Evolutionary conservation across 2,329 filamentous ascomycete species (phyloP).

Genomic region (Penicillium sp.): DNA sequence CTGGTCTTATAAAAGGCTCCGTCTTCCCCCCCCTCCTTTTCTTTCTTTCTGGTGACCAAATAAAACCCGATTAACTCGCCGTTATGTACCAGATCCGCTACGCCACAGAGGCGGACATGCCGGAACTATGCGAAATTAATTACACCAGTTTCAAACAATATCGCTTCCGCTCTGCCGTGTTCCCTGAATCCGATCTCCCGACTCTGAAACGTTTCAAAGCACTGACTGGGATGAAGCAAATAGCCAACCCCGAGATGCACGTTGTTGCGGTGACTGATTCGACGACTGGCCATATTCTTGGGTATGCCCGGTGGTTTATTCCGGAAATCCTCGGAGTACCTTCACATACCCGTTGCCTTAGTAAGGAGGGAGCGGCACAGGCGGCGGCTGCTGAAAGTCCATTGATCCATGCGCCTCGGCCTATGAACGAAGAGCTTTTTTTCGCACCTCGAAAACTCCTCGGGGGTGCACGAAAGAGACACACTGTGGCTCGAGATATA

Average conservation of each 20-base stretch:
- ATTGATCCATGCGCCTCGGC: background rate
- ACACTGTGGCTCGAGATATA: background rate
- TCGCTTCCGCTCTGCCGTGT: constrained; percentile 1
- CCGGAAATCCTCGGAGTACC: background rate
- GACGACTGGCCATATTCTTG: background rate
- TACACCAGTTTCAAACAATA: background rate
- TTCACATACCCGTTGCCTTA: background rate
- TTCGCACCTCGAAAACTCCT: background rate
- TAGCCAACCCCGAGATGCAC: background rate
- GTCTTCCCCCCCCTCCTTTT: too few species aligned
- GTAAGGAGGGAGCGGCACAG: background rate
- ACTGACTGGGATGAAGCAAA: background rate
- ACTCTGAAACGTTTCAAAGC: background rate
- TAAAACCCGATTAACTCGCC: background rate
- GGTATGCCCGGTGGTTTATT: constrained; percentile 1
- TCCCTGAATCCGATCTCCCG: background rate
- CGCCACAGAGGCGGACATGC: background rate
- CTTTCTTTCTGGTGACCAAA: too few species aligned
- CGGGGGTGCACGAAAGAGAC: background rate
- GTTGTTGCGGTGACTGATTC: background rate
- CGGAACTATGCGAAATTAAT: constrained; percentile 1
- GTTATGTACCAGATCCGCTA: background rate
- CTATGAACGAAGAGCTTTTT: background rate
- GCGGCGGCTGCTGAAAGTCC: background rate
- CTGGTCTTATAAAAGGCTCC: too few species aligned